Evolutionary conservation across 2,329 filamentous ascomycete genomes (phyloP), one percentile per base, ranked within the genome.

Genomic region (Aspergillus sp.): DNA sequence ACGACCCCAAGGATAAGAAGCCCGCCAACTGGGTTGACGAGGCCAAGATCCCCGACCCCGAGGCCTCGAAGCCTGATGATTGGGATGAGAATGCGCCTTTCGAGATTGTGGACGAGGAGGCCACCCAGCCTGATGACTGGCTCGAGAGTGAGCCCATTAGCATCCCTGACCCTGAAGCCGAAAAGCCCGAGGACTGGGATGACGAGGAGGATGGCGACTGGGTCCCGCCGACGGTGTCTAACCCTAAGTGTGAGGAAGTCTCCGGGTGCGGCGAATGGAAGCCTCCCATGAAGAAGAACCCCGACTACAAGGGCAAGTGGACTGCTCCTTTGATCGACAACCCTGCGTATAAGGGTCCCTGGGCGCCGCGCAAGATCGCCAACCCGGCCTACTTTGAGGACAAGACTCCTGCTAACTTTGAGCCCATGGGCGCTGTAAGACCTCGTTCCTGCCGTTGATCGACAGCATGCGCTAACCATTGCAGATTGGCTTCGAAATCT

Each of bases 131-230:
- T 31, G 88, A 85, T 48, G 91, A 96, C 68, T 98, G 91, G 91
- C 80, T 98, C 42, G 89, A 86, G 63, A 71, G 86, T 43, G 91
- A 96, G 71, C 76, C 88, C 45, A 67, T 74, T 42, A 82, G 76
- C 46, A 71, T 96, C 40, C 75, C 88, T 36, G 91, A 98, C 69
- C 91, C 91, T 35, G 86, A 94, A 69, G 86, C 89, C 32, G 73
- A 84, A 71, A 98, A 96, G 81, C 91, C 91, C 42, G 88, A 94
- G 68, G 91, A 96, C 61, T 98, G 91, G 91, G 89, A 95, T 68
- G 89, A 98, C 39, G 91, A 98, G 71, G 91, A 98, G 71, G 91
- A 98, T 63, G 91, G 91, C 63, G 91, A 98, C 71, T 98, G 88
- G 86, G 64, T 93, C 48, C 69, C 88, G 32, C 91, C 89, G 37